Conservation (phyloP, 108 stramenopile genomes). For the Cyclotella baltica region DNA sequence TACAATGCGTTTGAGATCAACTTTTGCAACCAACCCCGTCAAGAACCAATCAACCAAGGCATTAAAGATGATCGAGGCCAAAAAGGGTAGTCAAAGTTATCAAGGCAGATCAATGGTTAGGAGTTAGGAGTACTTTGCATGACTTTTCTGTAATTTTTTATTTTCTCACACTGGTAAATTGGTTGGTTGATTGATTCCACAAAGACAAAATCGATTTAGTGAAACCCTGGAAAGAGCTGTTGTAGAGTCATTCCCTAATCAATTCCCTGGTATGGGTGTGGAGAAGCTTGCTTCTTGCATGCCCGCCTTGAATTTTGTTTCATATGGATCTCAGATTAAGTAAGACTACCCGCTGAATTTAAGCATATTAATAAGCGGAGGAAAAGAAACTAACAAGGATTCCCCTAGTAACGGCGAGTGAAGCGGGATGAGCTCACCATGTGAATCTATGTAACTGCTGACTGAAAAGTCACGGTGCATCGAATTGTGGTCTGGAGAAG, state of each 20-base stretch:
- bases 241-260: no score
- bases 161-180: background rate
- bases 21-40: no score
- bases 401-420: slow-evolving; percentile 96
- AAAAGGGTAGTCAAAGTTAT: no score
- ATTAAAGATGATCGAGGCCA: no score
- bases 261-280: background rate
- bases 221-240: no score
- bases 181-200: background rate
- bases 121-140: no score
- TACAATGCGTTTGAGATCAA: no score
- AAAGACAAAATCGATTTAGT: no score
- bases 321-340: slow-evolving; percentile 79
- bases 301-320: slow-evolving; percentile 10
- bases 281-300: slow-evolving; percentile 17
- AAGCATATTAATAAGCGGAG: slow-evolving; percentile 98
- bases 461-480: slow-evolving; percentile 49
- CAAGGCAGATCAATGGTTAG: no score
- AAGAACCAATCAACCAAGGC: no score
- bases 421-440: slow-evolving; percentile 93
- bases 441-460: slow-evolving; percentile 68
- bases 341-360: slow-evolving; percentile 96
- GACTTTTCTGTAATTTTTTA: slow-evolving; percentile 35
- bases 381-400: slow-evolving; percentile 97
- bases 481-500: slow-evolving; percentile 92